phyloP scores from a whole-genome alignment of 192 early-diverging fungal species.

The Gonapodya sp. region DNA sequence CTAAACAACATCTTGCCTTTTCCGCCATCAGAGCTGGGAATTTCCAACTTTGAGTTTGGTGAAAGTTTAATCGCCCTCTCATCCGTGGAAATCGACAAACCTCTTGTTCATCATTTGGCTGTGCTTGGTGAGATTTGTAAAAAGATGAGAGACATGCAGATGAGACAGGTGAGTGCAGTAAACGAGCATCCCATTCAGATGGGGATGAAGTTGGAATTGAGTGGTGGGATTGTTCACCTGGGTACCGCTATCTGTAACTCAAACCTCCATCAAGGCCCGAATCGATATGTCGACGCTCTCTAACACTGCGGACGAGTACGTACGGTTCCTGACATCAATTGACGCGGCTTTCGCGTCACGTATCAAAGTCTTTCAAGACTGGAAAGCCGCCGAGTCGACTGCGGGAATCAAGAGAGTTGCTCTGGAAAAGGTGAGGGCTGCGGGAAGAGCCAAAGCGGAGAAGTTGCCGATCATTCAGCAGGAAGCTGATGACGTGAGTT shows the following conservation, averaged over 20 bases:
- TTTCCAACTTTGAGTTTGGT: slow-evolving; percentile 66
- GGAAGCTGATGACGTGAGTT: slow-evolving; percentile 43
- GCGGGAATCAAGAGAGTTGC: slow-evolving; percentile 54
- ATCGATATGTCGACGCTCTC: slow-evolving; percentile 64
- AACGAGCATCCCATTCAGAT: background rate
- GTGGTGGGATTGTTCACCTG: background rate
- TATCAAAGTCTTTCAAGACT: slow-evolving; percentile 50
- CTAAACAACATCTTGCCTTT: background rate
- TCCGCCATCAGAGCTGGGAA: slow-evolving; percentile 43
- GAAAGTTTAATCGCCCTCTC: slow-evolving; percentile 66
- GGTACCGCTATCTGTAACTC: too few species aligned
- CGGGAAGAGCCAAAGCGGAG: slow-evolving; percentile 29
- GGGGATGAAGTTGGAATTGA: background rate
- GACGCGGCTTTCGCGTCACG: slow-evolving; percentile 71
- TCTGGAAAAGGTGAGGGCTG: slow-evolving; percentile 26
- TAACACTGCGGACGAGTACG: slow-evolving; percentile 78
- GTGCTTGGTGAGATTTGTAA: slow-evolving; percentile 72
- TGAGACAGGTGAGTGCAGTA: slow-evolving; percentile 44
- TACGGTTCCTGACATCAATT: slow-evolving; percentile 75
- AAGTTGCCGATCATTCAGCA: slow-evolving; percentile 29
- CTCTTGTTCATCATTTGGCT: slow-evolving; percentile 54
- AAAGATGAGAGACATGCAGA: slow-evolving; percentile 66
- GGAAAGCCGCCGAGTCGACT: slow-evolving; percentile 59
- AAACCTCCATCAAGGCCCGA: slow-evolving; percentile 42
- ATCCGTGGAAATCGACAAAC: slow-evolving; percentile 56